phyloP scores from a whole-genome alignment of 495 filamentous ascomycete genomes.

The Penicillium taxi region DNA sequence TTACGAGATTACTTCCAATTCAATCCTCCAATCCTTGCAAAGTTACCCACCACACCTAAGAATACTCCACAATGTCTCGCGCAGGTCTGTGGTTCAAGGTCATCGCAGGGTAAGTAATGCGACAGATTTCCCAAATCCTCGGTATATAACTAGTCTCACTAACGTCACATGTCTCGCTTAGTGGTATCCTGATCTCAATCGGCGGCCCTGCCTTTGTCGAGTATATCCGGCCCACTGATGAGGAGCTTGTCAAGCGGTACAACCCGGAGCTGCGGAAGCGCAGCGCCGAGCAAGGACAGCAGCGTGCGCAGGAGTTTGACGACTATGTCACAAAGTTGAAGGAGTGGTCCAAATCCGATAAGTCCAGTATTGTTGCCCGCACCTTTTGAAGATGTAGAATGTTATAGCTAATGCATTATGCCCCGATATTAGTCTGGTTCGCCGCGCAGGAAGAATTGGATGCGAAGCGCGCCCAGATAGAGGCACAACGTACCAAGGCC shows the following conservation, averaged over 20 bases:
- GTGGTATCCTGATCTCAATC: constrained; percentile 58
- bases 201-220: constrained; percentile 81
- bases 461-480: constrained; percentile 26
- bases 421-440: constrained; percentile 56
- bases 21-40: background rate
- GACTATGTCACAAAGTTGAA: constrained; percentile 77
- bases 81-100: constrained; percentile 49
- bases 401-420: constrained; percentile 4
- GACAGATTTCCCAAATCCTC: too few relatives aligned
- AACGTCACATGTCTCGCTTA: constrained; percentile 25
- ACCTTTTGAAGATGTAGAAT: background rate
- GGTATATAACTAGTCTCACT: constrained; percentile 3
- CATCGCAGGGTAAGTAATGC: constrained; percentile 38
- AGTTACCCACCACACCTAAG: background rate
- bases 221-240: constrained; percentile 76
- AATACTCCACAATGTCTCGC: constrained; percentile 38
- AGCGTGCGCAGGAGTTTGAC: constrained; percentile 75
- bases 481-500: constrained; percentile 44
- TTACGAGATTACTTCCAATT: constrained; percentile 1
- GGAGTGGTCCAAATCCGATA: constrained; percentile 82
- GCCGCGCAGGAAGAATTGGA: constrained; percentile 61
- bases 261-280: constrained; percentile 87
- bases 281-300: constrained; percentile 64
- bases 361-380: constrained; percentile 52
- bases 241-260: constrained; percentile 87